Percentiles rank a stretch among this genome's conserved stretches.
phyloP scores from a whole-genome alignment of 73 alveolate species.

The Stentor coeruleus region DNA sequence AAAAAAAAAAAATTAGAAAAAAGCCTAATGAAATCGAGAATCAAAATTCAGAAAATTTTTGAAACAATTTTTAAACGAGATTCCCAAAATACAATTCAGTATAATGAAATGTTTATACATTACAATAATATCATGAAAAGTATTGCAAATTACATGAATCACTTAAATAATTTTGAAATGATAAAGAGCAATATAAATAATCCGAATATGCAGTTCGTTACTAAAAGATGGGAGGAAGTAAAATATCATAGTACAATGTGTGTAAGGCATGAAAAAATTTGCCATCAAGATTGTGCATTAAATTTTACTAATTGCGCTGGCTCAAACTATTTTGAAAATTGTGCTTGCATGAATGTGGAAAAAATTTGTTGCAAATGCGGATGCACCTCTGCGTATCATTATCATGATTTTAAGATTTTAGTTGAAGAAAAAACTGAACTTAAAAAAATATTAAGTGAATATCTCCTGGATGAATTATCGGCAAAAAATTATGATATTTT shows the following conservation, averaged over 20 bases:
- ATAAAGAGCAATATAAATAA: no score
- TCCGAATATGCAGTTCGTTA: no score
- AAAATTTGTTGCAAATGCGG: neutral
- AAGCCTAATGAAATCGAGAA: neutral
- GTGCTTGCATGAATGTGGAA: neutral
- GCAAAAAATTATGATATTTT: no score
- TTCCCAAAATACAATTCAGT: neutral
- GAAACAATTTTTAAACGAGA: neutral
- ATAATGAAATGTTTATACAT: no score
- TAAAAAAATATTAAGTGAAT: neutral
- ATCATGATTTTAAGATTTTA: neutral
- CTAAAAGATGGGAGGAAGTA: no score
- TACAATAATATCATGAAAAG: no score
- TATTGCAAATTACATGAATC: no score
- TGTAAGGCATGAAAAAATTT: neutral
- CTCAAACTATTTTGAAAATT: no score
- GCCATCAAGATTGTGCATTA: neutral
- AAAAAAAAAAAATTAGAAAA: neutral
- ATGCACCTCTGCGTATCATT: neutral
- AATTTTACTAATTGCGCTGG: neutral
- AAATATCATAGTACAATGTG: neutral
- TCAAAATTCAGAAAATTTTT: neutral
- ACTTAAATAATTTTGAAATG: no score
- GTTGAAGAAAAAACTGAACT: neutral
- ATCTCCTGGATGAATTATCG: no score